Conservation (phyloP, 2,329 filamentous ascomycete species). For the Botrytis pseudocinerea region DNA sequence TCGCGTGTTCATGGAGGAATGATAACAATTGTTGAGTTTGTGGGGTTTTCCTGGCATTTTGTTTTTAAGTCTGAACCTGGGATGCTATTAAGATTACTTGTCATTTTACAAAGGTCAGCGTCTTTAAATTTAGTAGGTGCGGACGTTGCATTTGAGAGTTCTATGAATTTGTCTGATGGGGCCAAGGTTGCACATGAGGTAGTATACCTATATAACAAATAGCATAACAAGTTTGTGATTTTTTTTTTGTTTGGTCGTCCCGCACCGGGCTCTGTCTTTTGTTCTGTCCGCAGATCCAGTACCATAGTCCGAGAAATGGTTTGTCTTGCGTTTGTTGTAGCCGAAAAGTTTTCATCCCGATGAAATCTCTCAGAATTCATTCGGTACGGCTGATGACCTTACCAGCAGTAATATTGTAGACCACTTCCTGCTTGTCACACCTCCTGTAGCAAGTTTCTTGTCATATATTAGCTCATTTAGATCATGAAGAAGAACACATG, state of each 20-base stretch:
- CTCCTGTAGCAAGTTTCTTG: background rate
- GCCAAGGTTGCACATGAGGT: background rate
- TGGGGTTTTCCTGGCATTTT: no score
- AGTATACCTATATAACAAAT: background rate
- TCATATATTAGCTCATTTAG: background rate
- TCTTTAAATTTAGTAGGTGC: background rate
- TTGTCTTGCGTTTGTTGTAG: background rate
- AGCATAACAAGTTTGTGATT: background rate
- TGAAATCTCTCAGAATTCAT: background rate
- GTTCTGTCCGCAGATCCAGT: background rate
- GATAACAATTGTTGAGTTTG: background rate
- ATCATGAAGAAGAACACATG: background rate
- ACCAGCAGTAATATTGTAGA: background rate
- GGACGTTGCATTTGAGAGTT: background rate
- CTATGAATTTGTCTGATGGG: background rate
- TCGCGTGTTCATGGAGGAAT: background rate
- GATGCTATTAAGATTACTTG: background rate
- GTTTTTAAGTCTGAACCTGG: background rate
- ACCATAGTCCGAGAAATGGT: background rate
- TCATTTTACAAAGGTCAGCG: background rate
- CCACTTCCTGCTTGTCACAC: fast-evolving
- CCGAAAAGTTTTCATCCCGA: background rate
- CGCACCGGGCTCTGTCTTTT: background rate
- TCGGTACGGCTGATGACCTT: background rate
- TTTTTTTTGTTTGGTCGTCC: background rate